Base-by-base conservation (phyloP, 2,329 filamentous ascomycete species). In the Colletotrichum magnum region DNA sequence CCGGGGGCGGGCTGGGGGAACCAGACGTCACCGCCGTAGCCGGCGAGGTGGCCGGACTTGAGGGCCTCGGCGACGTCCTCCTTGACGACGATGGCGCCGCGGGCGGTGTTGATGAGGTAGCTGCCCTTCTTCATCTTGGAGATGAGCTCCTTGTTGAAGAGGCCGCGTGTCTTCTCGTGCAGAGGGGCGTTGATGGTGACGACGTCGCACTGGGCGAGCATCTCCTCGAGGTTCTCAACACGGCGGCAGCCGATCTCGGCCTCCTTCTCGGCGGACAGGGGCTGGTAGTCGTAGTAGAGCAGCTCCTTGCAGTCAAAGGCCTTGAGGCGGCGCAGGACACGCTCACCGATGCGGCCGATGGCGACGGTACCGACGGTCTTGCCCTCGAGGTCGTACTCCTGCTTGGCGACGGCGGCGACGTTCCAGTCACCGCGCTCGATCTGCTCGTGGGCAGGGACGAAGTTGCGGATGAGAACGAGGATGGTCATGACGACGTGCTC, bases 401-500 rank as follows among this genome's bases (percentile, higher is more conserved):
- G 95, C 92, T 98, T 98, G 80, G 96, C 96, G 28, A 95, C 95
- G 63, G 89, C 95, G 70, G 96, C 96, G 60, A 99, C 96, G 80
- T 99, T 88, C 96, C 96, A 99, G 71, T 97, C 93, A 73, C 96
- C 96, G 69, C 85, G 84, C 82, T 91, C 88, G 79, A 99, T 93
- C 88, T 94, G 91, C 88, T 98, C 95, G 86, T 98, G 96, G 62
- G 96, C 95, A 74, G 96, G 96, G 62, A 97, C 94, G 79, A 98
- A 99, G 92, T 99, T 99, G 86, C 96, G 95, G 82, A 98, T 92
- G 62, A 99, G 92, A 73, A 92, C 84, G 60, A 99, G 93, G 84
- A 98, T 98, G 82, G 96, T 99, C 96, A 99, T 98, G 85, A 99
- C 85, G 76, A 99, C 96, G 86, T 99, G 96, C 90, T 99, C 96